phyloP scores from a whole-genome alignment of 2,329 filamentous ascomycete species.

The Botryotinia calthae region DNA sequence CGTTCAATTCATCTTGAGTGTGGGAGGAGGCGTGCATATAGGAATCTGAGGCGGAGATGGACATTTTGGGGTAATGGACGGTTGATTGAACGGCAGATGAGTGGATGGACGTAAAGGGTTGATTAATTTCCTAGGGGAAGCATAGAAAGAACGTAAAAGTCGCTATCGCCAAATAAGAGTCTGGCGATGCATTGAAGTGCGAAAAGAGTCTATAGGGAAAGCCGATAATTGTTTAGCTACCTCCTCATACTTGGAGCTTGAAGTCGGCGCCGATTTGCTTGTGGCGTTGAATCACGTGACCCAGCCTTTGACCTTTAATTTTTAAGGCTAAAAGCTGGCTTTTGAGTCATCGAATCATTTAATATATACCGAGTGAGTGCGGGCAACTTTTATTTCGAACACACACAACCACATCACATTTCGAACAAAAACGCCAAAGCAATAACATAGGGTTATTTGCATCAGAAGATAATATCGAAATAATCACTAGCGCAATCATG shows the following conservation, averaged over 20 bases:
- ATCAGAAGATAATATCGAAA: not conserved
- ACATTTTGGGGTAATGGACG: slow-evolving; percentile 20
- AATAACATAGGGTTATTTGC: not conserved
- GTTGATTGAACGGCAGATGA: not conserved
- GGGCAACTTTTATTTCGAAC: not conserved
- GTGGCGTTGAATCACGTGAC: not conserved
- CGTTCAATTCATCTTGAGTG: slow-evolving; percentile 46
- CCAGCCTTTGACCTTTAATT: not conserved
- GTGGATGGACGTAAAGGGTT: not conserved
- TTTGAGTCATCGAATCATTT: slow-evolving; percentile 11
- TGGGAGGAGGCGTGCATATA: slow-evolving; percentile 43
- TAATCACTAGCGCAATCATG: slow-evolving; percentile 17
- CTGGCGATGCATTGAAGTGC: slow-evolving; percentile 18
- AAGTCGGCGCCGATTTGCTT: not conserved
- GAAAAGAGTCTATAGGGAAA: not conserved
- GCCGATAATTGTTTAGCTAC: not conserved
- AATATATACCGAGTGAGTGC: not conserved
- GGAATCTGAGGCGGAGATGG: slow-evolving; percentile 25
- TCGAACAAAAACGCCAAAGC: not conserved
- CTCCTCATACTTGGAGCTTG: not conserved
- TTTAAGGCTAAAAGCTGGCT: not conserved
- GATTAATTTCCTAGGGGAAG: not conserved
- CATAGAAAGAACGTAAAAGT: not conserved
- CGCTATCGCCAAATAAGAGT: slow-evolving; percentile 11
- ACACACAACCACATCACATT: slow-evolving; percentile 7